Conservation (phyloP, 768 basidiomycete genomes). For the Tylopilus cervinicoccineus region DNA sequence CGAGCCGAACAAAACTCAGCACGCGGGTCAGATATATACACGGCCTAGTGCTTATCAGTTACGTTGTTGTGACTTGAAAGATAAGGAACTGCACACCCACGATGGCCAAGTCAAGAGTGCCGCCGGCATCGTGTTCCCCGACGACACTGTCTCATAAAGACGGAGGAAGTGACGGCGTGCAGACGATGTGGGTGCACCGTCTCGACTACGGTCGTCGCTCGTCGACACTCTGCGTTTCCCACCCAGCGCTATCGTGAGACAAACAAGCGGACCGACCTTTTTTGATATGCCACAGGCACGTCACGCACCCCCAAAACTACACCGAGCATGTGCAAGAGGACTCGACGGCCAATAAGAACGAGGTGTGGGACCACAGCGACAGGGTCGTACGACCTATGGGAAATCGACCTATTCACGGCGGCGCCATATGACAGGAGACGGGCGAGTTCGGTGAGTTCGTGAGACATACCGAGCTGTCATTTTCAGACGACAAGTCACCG, state of each 20-base stretch:
- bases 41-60: slow-evolving; percentile 15
- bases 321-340: no score
- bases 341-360: background rate
- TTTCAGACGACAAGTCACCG: no score
- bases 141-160: no score
- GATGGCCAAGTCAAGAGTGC: background rate
- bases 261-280: no score
- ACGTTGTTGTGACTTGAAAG: slow-evolving; percentile 3
- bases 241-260: background rate
- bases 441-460: no score
- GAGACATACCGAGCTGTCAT: background rate
- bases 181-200: no score
- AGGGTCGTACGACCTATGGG: background rate
- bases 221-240: background rate
- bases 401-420: background rate
- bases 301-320: no score
- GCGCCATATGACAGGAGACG: no score
- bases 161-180: no score
- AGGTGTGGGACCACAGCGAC: background rate
- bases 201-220: background rate
- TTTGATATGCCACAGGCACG: background rate
- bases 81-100: slow-evolving; percentile 12
- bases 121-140: background rate
- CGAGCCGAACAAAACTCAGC: background rate
- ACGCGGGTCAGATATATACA: slow-evolving; percentile 9